Percentiles rank a stretch among this genome's conserved stretches.
phyloP scores from a whole-genome alignment of 1,139 yeast genomes.

The Suhomyces maxii region DNA sequence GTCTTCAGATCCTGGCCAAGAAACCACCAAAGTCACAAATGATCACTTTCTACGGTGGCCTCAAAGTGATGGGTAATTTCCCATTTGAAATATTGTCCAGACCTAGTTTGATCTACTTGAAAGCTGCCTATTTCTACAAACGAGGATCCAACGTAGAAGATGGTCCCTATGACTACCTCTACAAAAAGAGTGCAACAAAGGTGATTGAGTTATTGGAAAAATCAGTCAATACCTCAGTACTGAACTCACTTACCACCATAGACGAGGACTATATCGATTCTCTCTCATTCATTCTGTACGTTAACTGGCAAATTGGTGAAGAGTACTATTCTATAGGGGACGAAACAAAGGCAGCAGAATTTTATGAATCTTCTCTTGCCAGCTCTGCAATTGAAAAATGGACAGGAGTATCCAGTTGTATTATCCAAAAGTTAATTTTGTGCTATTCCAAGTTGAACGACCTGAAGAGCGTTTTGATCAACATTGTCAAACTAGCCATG shows the following conservation, averaged over 20 bases:
- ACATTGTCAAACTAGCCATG: slow-evolving; percentile 1
- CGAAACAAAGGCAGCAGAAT: slow-evolving; percentile 39
- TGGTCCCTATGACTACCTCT: slow-evolving; percentile 9
- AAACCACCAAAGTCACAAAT: slow-evolving; percentile 10
- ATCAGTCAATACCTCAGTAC: slow-evolving; percentile 15
- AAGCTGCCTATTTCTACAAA: slow-evolving; percentile 21
- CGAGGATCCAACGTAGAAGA: background rate
- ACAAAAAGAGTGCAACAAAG: slow-evolving; percentile 1
- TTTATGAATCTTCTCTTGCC: slow-evolving; percentile 32
- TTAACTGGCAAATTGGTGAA: slow-evolving; percentile 53
- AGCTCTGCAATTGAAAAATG: slow-evolving; percentile 9
- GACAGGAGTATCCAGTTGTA: slow-evolving; percentile 15
- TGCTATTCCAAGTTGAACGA: slow-evolving; percentile 21
- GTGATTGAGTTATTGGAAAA: slow-evolving; percentile 32
- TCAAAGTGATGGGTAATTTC: slow-evolving; percentile 26
- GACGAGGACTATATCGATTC: slow-evolving; percentile 6
- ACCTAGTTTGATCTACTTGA: slow-evolving; percentile 31
- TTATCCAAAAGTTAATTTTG: slow-evolving; percentile 27
- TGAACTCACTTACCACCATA: background rate
- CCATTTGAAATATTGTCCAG: slow-evolving; percentile 28
- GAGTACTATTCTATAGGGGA: slow-evolving; percentile 32
- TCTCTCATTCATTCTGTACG: slow-evolving; percentile 36
- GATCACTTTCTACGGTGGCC: slow-evolving; percentile 33
- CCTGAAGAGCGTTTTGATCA: slow-evolving; percentile 4
- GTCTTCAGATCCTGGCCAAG: slow-evolving; percentile 2